phyloP scores from a whole-genome alignment of 192 early-diverging fungal genomes.

The Coemansia sp. region DNA sequence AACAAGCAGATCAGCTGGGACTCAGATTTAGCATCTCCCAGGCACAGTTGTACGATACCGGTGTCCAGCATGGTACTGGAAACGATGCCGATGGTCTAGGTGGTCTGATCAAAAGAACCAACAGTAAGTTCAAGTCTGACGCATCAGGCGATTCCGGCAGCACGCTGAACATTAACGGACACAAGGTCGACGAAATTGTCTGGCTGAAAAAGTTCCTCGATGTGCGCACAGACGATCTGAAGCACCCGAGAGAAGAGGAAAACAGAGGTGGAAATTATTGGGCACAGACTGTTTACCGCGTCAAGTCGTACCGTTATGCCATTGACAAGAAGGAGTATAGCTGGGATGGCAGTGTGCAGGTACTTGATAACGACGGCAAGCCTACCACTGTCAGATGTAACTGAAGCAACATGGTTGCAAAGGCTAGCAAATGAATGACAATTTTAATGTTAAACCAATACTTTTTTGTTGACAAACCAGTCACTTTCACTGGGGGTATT shows the following conservation, averaged over 20 bases:
- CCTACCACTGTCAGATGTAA: constrained; percentile 25
- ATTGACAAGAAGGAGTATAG: constrained; percentile 22
- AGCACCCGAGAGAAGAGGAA: constrained; percentile 34
- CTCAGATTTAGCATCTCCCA: constrained; percentile 33
- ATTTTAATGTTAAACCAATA: too few species aligned
- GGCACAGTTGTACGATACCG: constrained; percentile 57
- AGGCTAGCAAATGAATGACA: too few species aligned
- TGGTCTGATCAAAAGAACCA: constrained; percentile 29
- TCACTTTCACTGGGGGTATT: too few species aligned
- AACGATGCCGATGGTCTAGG: constrained; percentile 42
- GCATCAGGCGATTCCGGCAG: constrained; percentile 23
- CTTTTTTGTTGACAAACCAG: too few species aligned
- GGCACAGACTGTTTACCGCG: constrained; percentile 44
- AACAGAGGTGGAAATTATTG: constrained; percentile 45
- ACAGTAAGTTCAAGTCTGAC: constrained; percentile 20
- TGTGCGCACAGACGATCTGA: constrained; percentile 39
- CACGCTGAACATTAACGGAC: constrained; percentile 38
- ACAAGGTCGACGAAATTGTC: constrained; percentile 40
- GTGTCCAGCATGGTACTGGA: constrained; percentile 47
- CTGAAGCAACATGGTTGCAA: background rate
- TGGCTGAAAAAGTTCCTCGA: constrained; percentile 54
- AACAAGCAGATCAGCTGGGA: constrained; percentile 27
- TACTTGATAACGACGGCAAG: constrained; percentile 55
- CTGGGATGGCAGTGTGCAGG: constrained; percentile 27
- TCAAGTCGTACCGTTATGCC: constrained; percentile 50